These are phyloP conservation scores for Hyphodiscus sp. DNA, from an alignment of 2,329 filamentous ascomycete species.

Conservation along the genomic window DNA sequence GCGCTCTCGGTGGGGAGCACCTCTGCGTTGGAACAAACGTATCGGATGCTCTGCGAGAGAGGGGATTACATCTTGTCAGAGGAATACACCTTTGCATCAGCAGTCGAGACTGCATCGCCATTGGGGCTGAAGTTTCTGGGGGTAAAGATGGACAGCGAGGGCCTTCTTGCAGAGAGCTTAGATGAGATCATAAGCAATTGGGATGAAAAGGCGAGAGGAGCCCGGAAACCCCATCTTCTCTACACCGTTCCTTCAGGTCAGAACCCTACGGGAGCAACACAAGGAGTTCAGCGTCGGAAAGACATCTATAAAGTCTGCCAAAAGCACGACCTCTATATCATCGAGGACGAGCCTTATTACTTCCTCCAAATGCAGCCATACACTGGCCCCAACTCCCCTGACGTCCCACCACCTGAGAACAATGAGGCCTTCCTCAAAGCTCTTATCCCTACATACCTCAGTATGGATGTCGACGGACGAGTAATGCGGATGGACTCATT, in stretches of 20 bases:
- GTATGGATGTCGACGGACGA: conserved; percentile 77
- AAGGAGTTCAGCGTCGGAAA: conserved; percentile 49
- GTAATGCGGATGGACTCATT: conserved; percentile 90
- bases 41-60: conserved; percentile 73
- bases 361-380: conserved; percentile 62
- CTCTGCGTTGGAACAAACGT: conserved; percentile 72
- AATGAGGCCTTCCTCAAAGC: conserved; percentile 68
- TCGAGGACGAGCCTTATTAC: conserved; percentile 73
- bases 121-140: conserved; percentile 55
- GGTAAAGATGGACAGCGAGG: conserved; percentile 60
- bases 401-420: conserved; percentile 41
- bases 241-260: conserved; percentile 70
- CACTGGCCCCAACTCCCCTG: conserved; percentile 25
- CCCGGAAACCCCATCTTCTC: conserved; percentile 58
- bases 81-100: conserved; percentile 80
- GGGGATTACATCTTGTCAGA: conserved; percentile 79
- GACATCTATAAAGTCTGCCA: conserved; percentile 60
- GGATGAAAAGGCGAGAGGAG: conserved; percentile 50
- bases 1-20: conserved; percentile 82
- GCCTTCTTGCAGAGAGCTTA: conserved; percentile 54
- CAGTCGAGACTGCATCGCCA: conserved; percentile 58
- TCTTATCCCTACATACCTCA: conserved; percentile 69
- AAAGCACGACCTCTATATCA: conserved; percentile 64
- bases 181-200: conserved; percentile 59
- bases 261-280: conserved; percentile 70